Conservation (phyloP, 192 early-diverging fungal genomes). For the Glomus cerebriforme region DNA sequence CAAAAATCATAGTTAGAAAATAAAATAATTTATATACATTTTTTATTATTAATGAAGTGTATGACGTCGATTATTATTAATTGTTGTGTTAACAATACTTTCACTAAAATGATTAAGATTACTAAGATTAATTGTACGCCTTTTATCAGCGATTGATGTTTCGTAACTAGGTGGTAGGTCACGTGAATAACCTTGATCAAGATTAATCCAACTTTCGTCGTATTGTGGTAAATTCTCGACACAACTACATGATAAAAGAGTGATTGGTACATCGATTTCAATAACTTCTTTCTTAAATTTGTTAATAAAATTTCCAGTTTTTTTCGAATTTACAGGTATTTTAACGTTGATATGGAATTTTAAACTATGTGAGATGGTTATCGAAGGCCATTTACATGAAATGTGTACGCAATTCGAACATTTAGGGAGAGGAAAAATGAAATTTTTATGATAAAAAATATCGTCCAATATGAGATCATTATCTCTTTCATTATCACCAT, state of each 20-base stretch:
- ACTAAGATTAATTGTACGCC: no score
- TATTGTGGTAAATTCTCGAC: not conserved
- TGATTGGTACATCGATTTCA: not conserved
- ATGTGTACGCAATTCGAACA: not conserved
- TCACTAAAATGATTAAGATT: no score
- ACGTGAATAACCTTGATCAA: not conserved
- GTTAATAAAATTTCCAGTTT: not conserved
- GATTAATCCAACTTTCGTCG: not conserved
- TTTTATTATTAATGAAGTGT: no score
- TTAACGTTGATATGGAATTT: slow-evolving; percentile 2
- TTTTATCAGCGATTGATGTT: not conserved
- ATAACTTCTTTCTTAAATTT: slow-evolving; percentile 19
- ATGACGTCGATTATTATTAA: no score
- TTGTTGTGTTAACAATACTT: no score
- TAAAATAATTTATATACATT: no score
- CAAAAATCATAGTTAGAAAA: no score
- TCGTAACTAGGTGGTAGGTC: not conserved
- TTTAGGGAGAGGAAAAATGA: slow-evolving; percentile 17
- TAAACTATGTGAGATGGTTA: not conserved
- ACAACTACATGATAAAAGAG: not conserved
- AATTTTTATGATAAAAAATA: slow-evolving; percentile 9
- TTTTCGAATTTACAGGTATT: not conserved
- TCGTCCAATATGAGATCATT: not conserved
- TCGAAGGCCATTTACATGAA: not conserved
- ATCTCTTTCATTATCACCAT: not conserved